Evolutionary conservation across 768 basidiomycete species (phyloP), one percentile per base, ranked within the genome.

Genomic region (Suillus plorans): DNA sequence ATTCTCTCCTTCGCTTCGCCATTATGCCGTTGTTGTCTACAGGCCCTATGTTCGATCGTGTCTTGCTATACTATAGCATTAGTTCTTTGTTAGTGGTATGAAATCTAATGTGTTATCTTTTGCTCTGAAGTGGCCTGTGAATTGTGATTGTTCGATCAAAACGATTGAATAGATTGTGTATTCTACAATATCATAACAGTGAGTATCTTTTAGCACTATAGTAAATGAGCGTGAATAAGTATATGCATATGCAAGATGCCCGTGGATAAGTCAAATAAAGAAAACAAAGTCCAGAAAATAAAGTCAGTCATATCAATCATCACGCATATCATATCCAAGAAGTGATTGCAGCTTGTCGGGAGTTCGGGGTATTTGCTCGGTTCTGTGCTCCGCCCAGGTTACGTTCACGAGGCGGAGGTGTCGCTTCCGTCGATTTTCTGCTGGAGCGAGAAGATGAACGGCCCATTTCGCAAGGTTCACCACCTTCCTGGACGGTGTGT

Each of bases 401-500:
- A 66, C 67, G 60, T 64, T 64, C 68, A 66, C 70, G 49, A 66
- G 68, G n/a, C 12, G 42, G 25, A 34, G 37, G 12, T 14, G 41
- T 9, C n/a, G 3, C 22, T 34, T 36, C 28, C n/a, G 58, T 53
- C 50, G 60, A 56, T 49, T 18, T 31, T 31, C 61, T 45, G 8
- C 60, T 60, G 2, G 62, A 64, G 3, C 55, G 47, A 22, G 42
- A 63, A 53, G 67, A 64, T 42, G 63, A 58, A 42, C 65, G 63
- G 36, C 20, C 50, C 2, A 65, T 70, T 61, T 67, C 64, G 8
- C 44, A 60, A 20, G 73, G 74, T 64, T 85, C 85, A 7, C 75
- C 79, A 34, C 74, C 80, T 69, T 91, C 89, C 53, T 85, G 79
- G 59, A 90, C 79, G 2, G 88, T 86, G 64, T 84, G 85, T 61